Base-by-base conservation (phyloP, 2,329 filamentous ascomycete species). In the Fusarium sp. region DNA sequence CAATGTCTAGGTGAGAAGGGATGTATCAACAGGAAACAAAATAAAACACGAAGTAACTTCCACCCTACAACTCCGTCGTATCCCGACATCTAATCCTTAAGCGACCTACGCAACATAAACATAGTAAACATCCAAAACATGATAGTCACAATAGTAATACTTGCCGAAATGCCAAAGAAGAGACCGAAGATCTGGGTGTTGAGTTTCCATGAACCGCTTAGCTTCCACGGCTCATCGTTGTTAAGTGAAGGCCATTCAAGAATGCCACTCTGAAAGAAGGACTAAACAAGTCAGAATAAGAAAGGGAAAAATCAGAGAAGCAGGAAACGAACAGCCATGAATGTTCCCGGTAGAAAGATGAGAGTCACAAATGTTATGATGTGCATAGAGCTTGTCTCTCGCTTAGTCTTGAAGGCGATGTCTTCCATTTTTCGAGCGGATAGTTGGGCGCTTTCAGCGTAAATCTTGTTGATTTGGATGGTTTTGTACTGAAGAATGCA, bases 261-360 rank as follows among this genome's bases (percentile, higher is more conserved):
- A 4, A 70, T 70, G 18, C 62, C 66, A 2, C 67, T 70, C 8
- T 70, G 67, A 11, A 70, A 70, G 9, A 70, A 70, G 2, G 66
- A 44, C 67, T 70, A 1, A 3, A 8, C 10, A 8, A 9, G 31
- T 67, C 6, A 68, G 63, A 18, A 12, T 15, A 1, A 28, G 12
- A 13, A 20, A n/a, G 12, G 12, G 11, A 20, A 16, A 13, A 10
- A 20, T 18, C 9, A 9, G 8, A 2, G 37, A 2, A 30, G 13
- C 10, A 8, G 4, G 8, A 31, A 6, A 45, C 67, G 15, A 46
- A 70, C 67, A n/a, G 67, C 67, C 36, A 70, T 65, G n/a, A 70
- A 70, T 4, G 68, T 70, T 2, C 46, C 62, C 0, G 68, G 68
- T 0, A 70, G 46, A 5, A 70, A 70, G 3, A 70, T 57, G 2